Evolutionary conservation across 2,329 filamentous ascomycete species (phyloP), one percentile per base, ranked within the genome.

Genomic region (Botrytis cinerea): DNA sequence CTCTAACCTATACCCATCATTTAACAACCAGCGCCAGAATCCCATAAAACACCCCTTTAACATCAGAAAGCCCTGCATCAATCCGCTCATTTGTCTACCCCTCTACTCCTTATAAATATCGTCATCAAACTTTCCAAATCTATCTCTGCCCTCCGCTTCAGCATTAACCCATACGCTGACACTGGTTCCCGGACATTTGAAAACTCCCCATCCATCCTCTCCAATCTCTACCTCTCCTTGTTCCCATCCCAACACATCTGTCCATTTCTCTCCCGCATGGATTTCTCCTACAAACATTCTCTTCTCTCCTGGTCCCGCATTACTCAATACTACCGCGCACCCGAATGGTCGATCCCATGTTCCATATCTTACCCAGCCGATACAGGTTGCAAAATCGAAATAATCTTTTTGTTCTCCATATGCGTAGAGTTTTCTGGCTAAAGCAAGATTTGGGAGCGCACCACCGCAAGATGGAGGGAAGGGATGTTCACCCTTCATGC

Each of bases 341-440:
- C 87, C 88, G 28, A 80, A 84, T 46, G 82, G 84, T 74, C 84
- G 83, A 78, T 79, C 84, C 79, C 81, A 81, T 70, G 83, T 88
- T 1, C 88, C 89, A 38, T 83, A 83, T 35, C 86, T 82, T 0
- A 86, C 84, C 77, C 86, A 87, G 70, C 90, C 90, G 71, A 93
- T 85, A 79, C 89, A 91, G 71, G 87, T 87, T 20, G 85, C 81
- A 16, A 85, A 82, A 77, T 91, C 87, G 75, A 90, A 90, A 78
- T 92, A 92, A 76, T 92, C 87, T 60, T 85, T 82, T 79, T 92
- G 90, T 38, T 84, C 82, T 12, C 91, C 91, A 76, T 92, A 92
- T 0, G 90, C 89, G 78, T 90, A 93, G 10, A 91, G 82, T 77
- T 89, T 90, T 14, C 91, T 85, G 2, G 89, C 89, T 16, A 90